phyloP scores from a whole-genome alignment of 768 basidiomycete genomes.

The Suillus decipiens region DNA sequence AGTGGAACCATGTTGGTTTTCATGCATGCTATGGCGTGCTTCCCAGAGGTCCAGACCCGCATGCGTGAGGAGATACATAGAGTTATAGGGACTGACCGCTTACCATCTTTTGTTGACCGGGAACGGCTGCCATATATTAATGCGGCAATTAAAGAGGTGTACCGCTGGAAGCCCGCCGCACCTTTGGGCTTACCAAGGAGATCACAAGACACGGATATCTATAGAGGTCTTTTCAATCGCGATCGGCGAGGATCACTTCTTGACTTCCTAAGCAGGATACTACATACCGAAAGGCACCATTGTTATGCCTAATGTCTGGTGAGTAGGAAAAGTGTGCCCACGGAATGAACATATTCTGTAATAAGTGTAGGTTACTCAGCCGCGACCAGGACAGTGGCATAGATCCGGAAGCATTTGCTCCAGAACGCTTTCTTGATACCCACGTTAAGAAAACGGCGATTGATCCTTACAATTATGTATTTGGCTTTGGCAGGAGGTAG shows the following conservation, averaged over 20 bases:
- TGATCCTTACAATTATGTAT: conserved; percentile 10
- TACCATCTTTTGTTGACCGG: conserved; percentile 41
- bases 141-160: conserved; percentile 27
- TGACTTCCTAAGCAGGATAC: conserved; percentile 3
- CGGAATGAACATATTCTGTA: not conserved
- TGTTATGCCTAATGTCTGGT: conserved; percentile 8
- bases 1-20: conserved; percentile 9
- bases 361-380: not conserved
- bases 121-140: conserved; percentile 45
- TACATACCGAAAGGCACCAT: conserved; percentile 11
- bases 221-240: conserved; percentile 5
- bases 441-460: conserved; percentile 8
- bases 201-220: conserved; percentile 15
- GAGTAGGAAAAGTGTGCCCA: not conserved
- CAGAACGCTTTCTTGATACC: conserved; percentile 10
- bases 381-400: conserved; percentile 11
- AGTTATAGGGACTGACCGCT: conserved; percentile 40
- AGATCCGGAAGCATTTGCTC: conserved; percentile 6
- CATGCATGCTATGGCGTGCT: conserved; percentile 12
- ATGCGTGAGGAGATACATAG: conserved; percentile 42
- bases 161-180: conserved; percentile 18
- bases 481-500: conserved; percentile 12
- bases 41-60: conserved; percentile 5
- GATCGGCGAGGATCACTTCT: not conserved
- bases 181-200: conserved; percentile 17